A percentile compares a stretch with the other conserved stretches of the same genome.
Conservation (phyloP, 345 rosid species). For the Ricinus communis region DNA sequence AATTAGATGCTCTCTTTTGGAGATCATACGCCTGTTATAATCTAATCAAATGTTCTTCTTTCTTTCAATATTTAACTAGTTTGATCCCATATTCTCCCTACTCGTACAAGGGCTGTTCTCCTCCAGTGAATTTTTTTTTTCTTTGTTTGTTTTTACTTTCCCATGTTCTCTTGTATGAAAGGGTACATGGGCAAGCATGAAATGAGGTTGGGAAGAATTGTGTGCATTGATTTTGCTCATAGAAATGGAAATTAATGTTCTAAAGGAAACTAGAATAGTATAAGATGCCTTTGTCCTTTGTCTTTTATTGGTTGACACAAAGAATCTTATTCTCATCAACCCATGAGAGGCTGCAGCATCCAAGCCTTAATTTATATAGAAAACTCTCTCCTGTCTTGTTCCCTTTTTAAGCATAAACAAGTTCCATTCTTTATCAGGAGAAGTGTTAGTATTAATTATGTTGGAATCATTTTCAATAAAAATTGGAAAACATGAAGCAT, state of each 20-base stretch:
- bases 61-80: background rate
- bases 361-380: constrained; percentile 18
- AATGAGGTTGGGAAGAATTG: background rate
- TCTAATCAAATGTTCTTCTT: constrained; percentile 9
- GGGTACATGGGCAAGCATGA: background rate
- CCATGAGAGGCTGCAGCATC: constrained; percentile 29
- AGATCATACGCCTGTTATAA: constrained; percentile 8
- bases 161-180: background rate
- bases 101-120: background rate
- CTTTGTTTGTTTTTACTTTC: background rate
- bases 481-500: background rate
- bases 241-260: background rate
- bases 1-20: background rate
- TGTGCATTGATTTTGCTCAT: background rate
- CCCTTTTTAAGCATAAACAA: constrained; percentile 32
- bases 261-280: background rate
- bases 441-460: background rate
- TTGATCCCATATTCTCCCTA: background rate
- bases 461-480: constrained; percentile 9
- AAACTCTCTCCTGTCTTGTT: constrained; percentile 7
- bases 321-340: constrained; percentile 39
- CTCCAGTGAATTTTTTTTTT: background rate
- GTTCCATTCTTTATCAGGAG: constrained; percentile 9
- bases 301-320: constrained; percentile 33
- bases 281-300: constrained; percentile 11